phyloP scores from a whole-genome alignment of 805 yeast species.

The Torulaspora indica region DNA sequence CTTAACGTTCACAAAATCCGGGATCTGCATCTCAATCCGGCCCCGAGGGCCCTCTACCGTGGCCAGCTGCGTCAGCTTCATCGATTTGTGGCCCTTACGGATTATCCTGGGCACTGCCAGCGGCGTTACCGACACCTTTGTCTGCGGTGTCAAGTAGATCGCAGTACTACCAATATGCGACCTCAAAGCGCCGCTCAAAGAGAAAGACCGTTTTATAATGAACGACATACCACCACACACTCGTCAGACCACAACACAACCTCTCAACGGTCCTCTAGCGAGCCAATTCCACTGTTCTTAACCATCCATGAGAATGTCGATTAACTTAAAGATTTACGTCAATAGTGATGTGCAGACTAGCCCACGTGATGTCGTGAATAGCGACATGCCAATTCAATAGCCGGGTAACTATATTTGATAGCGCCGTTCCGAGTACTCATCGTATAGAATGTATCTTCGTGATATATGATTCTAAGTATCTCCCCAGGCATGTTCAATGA shows the following conservation, averaged over 20 bases:
- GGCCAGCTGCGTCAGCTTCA: slow-evolving; percentile 54
- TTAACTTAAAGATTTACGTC: background rate
- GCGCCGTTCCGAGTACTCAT: no score
- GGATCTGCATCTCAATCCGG: slow-evolving; percentile 54
- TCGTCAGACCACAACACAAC: background rate
- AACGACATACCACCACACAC: slow-evolving; percentile 7
- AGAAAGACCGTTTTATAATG: slow-evolving; percentile 34
- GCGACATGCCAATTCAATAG: no score
- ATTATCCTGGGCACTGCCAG: slow-evolving; percentile 51
- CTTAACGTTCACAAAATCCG: slow-evolving; percentile 58
- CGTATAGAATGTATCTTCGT: no score
- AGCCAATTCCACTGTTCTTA: background rate
- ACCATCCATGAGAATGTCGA: background rate
- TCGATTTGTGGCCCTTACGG: slow-evolving; percentile 59
- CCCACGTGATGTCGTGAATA: no score
- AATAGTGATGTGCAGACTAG: no score
- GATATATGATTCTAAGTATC: no score
- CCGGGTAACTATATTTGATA: no score
- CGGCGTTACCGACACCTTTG: slow-evolving; percentile 41
- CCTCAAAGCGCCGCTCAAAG: slow-evolving; percentile 28
- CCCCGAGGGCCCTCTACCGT: slow-evolving; percentile 79
- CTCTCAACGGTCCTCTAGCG: background rate
- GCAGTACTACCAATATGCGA: slow-evolving; percentile 84
- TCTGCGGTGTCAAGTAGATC: slow-evolving; percentile 60
- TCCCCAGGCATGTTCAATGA: no score